These are phyloP conservation scores for Penicillium egyptiacum DNA, from an alignment of 495 filamentous ascomycete species.

Conservation along the genomic window DNA sequence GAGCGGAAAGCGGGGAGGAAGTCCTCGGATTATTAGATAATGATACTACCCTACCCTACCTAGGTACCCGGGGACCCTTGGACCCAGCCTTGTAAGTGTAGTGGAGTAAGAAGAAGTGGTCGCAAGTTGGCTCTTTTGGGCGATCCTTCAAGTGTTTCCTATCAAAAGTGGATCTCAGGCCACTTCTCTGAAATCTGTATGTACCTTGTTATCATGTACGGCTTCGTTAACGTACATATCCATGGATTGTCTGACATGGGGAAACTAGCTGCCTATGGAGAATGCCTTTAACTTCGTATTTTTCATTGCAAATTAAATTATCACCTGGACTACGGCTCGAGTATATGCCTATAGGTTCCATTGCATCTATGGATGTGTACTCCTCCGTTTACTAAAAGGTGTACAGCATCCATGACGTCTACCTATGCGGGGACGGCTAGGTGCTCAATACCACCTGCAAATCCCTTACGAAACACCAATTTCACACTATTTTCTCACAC, in stretches of 20 bases:
- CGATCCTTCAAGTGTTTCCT: not conserved
- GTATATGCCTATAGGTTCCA: not conserved
- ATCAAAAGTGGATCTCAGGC: not conserved
- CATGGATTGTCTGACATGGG: too few species aligned
- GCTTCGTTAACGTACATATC: too few species aligned
- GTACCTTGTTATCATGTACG: too few species aligned
- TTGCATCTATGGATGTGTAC: not conserved
- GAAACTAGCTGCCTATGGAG: not conserved
- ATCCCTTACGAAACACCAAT: too few species aligned
- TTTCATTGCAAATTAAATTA: not conserved
- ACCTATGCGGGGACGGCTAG: too few species aligned
- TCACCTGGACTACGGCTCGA: not conserved
- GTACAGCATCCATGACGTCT: slow-evolving; percentile 16
- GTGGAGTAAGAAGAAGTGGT: not conserved
- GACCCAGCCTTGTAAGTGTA: not conserved
- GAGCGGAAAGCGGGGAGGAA: not conserved
- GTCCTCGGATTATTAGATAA: slow-evolving; percentile 3
- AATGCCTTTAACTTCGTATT: not conserved
- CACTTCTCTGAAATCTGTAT: not conserved
- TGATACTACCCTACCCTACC: too few species aligned
- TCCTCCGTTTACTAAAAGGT: not conserved
- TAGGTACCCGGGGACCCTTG: not conserved
- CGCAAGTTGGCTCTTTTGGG: slow-evolving; percentile 2
- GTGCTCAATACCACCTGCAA: too few species aligned
- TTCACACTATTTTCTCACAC: too few species aligned